A percentile compares a stretch with the other conserved stretches of the same genome.
phyloP scores from a whole-genome alignment of 495 filamentous ascomycete species.

The Penicillium crystallinum region DNA sequence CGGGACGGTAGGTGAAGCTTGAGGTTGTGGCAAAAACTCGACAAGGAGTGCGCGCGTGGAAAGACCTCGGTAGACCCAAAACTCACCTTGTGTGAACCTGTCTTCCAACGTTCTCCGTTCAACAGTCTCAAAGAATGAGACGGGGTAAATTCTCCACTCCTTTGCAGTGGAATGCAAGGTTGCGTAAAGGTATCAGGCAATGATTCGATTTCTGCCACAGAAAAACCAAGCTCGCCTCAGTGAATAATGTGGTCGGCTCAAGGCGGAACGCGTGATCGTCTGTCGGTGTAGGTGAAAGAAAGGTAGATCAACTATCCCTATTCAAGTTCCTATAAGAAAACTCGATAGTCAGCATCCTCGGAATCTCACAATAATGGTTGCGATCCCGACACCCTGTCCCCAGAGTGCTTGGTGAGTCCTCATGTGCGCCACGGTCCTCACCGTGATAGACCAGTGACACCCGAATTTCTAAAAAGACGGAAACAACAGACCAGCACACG shows the following conservation, averaged over 20 bases:
- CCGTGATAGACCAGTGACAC: background rate
- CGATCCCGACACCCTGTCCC: background rate
- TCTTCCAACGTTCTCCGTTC: background rate
- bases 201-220: background rate
- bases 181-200: conserved; percentile 2
- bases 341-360: background rate
- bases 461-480: background rate
- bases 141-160: conserved; percentile 7
- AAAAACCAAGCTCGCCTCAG: background rate
- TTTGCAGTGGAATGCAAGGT: conserved; percentile 18
- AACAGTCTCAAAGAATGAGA: conserved; percentile 7
- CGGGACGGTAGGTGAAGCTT: background rate
- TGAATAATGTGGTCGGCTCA: conserved; percentile 11
- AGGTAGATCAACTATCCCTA: background rate
- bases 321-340: background rate
- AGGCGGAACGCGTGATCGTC: conserved; percentile 10
- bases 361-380: background rate
- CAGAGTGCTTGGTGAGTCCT: background rate
- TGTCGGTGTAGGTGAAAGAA: conserved; percentile 4
- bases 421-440: background rate
- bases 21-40: background rate
- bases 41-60: background rate
- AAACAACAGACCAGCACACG: background rate
- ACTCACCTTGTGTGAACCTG: conserved; percentile 5
- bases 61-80: background rate